A percentile compares a stretch with the other conserved stretches of the same genome.
phyloP scores from a whole-genome alignment of 148 eudicot species.

The Rhododendron molle region DNA sequence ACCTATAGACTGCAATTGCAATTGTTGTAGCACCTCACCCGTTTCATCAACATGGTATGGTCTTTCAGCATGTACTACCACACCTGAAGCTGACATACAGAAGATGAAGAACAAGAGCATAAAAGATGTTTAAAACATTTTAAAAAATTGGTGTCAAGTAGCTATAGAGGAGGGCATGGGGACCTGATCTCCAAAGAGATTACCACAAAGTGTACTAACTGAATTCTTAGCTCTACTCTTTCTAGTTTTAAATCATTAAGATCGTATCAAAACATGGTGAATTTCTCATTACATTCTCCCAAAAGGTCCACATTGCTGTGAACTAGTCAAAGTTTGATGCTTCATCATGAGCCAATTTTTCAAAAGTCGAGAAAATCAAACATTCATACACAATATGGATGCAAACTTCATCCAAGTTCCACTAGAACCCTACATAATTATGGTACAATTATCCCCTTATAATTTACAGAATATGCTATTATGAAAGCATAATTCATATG shows the following conservation, averaged over 20 bases:
- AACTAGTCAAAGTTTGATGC: not conserved
- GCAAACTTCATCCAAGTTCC: slow-evolving; percentile 2
- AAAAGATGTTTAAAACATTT: not conserved
- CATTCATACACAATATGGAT: not conserved
- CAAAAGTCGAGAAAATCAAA: not conserved
- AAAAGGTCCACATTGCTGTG: not conserved
- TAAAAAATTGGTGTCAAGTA: not conserved
- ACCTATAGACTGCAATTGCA: slow-evolving; percentile 64
- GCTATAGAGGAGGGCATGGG: not conserved
- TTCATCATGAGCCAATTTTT: not conserved
- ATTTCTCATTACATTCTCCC: not conserved
- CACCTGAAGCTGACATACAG: slow-evolving; percentile 1
- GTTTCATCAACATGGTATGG: slow-evolving; percentile 46
- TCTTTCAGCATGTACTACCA: slow-evolving; percentile 27
- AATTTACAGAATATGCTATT: not conserved
- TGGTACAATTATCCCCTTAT: not conserved
- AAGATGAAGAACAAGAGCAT: not conserved
- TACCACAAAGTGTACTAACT: not conserved
- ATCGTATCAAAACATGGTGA: not conserved
- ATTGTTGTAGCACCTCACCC: slow-evolving; percentile 45
- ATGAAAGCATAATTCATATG: not conserved
- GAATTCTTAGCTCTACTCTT: not conserved
- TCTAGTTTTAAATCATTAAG: not conserved
- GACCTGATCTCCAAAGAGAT: not conserved
- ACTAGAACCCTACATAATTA: not conserved